phyloP scores from a whole-genome alignment of 495 filamentous ascomycete species.

The Thermochaetoides thermophila region DNA sequence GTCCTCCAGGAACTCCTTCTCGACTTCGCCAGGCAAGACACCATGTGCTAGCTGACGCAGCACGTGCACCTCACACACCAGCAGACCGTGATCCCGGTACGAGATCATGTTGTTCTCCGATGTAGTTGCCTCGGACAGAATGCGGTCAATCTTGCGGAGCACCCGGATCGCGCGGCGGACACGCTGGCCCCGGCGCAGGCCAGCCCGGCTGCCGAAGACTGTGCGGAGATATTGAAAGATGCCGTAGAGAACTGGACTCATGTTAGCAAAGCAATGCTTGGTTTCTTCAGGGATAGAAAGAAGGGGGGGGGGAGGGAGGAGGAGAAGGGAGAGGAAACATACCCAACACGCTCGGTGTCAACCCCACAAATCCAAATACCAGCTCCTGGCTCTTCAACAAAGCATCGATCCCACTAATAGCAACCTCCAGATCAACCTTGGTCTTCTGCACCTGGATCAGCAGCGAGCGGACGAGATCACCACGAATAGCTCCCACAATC shows the following conservation, averaged over 20 bases:
- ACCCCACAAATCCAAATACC: constrained; percentile 87
- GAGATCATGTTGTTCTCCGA: constrained; percentile 50
- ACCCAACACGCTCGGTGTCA: constrained; percentile 72
- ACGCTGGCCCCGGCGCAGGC: constrained; percentile 42
- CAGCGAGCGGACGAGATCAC: constrained; percentile 78
- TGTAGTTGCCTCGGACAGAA: constrained; percentile 50
- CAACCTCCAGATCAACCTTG: constrained; percentile 94
- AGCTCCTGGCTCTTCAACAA: constrained; percentile 91
- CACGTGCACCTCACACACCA: constrained; percentile 76
- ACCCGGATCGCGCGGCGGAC: constrained; percentile 54
- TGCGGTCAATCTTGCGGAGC: constrained; percentile 73
- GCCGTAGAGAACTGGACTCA: constrained; percentile 49
- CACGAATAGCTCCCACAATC: constrained; percentile 60
- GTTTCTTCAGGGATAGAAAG: no score
- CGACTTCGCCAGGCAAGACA: constrained; percentile 52
- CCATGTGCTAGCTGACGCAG: constrained; percentile 49
- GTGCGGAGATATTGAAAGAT: constrained; percentile 54
- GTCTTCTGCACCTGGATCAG: constrained; percentile 97
- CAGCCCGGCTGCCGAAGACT: constrained; percentile 49
- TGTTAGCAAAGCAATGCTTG: constrained; percentile 8
- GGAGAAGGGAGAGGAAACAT: neutral
- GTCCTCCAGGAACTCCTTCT: constrained; percentile 75
- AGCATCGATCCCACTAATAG: constrained; percentile 83
- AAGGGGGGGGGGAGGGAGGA: no score
- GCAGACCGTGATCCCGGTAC: constrained; percentile 80